Evolutionary conservation across 2,329 filamentous ascomycete species (phyloP).

Genomic region (Cryphonectria japonica): DNA sequence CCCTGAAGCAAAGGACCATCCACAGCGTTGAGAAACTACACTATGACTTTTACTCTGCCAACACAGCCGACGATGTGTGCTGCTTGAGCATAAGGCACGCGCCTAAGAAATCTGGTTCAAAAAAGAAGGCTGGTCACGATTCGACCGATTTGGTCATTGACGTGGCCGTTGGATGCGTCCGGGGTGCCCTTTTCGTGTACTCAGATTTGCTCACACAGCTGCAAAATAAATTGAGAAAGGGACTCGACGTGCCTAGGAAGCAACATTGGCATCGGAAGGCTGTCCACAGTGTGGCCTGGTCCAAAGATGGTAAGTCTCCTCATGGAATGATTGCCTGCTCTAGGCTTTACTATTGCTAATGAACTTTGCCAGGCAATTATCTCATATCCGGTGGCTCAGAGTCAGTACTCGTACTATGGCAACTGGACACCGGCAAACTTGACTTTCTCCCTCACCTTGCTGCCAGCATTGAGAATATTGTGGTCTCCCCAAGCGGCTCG

Average conservation of each 20-base stretch:
- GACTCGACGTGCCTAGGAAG: slow-evolving; percentile 61
- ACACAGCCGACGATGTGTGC: slow-evolving; percentile 66
- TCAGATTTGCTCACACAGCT: slow-evolving; percentile 70
- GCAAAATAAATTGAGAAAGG: slow-evolving; percentile 47
- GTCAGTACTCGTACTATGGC: slow-evolving; percentile 89
- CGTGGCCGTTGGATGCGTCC: slow-evolving; percentile 74
- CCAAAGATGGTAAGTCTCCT: slow-evolving; percentile 72
- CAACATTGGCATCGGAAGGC: slow-evolving; percentile 90
- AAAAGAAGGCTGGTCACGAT: slow-evolving; percentile 36
- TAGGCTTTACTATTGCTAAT: slow-evolving; percentile 37
- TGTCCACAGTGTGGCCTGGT: slow-evolving; percentile 88
- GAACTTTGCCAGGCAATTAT: slow-evolving; percentile 71
- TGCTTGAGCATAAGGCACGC: slow-evolving; percentile 65
- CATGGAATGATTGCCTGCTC: neutral
- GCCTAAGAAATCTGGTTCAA: slow-evolving; percentile 34
- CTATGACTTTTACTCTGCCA: slow-evolving; percentile 63
- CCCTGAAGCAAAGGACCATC: slow-evolving; percentile 40
- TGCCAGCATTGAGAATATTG: slow-evolving; percentile 81
- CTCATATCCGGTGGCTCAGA: slow-evolving; percentile 91
- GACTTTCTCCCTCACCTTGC: slow-evolving; percentile 90
- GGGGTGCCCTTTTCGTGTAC: slow-evolving; percentile 82
- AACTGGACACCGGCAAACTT: slow-evolving; percentile 81
- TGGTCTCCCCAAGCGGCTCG: slow-evolving; percentile 77
- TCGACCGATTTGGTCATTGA: slow-evolving; percentile 57
- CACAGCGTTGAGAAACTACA: slow-evolving; percentile 47